Conservation (phyloP, 148 eudicot genomes). For the Dysphania ambrosioides region DNA sequence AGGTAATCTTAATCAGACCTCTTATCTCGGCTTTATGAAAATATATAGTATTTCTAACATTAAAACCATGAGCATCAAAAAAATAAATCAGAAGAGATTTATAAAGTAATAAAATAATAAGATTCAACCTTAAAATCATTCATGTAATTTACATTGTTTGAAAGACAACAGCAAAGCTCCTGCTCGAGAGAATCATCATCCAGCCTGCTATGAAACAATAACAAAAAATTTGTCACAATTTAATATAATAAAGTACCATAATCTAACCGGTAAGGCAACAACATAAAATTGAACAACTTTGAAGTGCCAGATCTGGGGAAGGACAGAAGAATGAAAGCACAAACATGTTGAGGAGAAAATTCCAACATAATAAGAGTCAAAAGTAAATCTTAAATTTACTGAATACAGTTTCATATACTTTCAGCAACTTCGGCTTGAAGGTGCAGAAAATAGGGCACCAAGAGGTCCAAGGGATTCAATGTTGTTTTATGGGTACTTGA, state of each 20-base stretch:
- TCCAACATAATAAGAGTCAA: background rate
- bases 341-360: background rate
- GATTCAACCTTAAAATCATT: constrained; percentile 18
- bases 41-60: background rate
- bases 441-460: background rate
- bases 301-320: background rate
- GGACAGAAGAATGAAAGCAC: background rate
- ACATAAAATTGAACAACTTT: no score
- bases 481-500: background rate
- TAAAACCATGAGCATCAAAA: background rate
- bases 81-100: background rate
- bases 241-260: no score
- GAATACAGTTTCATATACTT: background rate
- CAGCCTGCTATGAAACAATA: constrained; percentile 20
- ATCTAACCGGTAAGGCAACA: background rate
- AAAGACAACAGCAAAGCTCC: constrained; percentile 25
- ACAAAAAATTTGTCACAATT: no score
- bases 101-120: background rate
- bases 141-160: constrained; percentile 14
- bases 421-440: background rate
- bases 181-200: constrained; percentile 17
- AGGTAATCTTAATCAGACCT: background rate
- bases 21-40: background rate
- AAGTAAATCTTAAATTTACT: background rate
- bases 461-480: background rate